Percentiles rank a stretch among this genome's conserved stretches.
Conservation (phyloP, 2,329 filamentous ascomycete species). For the Fusarium musae region DNA sequence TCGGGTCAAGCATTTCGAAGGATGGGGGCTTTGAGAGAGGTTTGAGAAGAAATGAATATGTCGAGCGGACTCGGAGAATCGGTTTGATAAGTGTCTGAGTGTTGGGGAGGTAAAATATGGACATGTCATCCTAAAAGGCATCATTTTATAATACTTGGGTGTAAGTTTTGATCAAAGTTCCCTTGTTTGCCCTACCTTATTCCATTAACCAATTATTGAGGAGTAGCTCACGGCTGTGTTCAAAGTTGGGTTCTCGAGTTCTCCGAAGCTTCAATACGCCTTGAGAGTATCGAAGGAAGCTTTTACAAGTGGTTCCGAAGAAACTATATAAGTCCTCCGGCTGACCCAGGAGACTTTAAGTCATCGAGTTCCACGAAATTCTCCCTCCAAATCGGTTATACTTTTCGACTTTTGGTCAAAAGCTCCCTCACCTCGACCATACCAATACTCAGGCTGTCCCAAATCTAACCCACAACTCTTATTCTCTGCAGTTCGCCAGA, state of each 20-base stretch:
- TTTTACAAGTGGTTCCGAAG: not conserved
- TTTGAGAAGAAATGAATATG: not conserved
- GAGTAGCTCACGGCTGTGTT: not conserved
- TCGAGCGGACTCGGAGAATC: not conserved
- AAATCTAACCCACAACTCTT: not conserved
- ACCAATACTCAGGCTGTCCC: not conserved
- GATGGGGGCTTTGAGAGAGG: too few relatives aligned
- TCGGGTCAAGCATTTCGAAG: accelerated
- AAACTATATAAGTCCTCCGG: not conserved
- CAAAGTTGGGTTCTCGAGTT: not conserved
- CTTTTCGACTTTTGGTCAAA: not conserved
- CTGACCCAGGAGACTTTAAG: not conserved
- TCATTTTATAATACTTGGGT: not conserved
- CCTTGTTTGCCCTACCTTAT: not conserved
- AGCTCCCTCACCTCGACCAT: not conserved
- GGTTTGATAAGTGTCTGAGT: not conserved
- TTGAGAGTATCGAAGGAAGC: not conserved
- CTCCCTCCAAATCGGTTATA: not conserved
- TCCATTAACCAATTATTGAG: not conserved
- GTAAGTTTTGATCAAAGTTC: not conserved
- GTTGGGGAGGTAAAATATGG: not conserved
- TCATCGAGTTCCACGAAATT: not conserved
- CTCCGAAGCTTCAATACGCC: not conserved
- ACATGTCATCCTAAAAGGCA: not conserved
- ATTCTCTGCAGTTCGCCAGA: not conserved